A percentile compares a stretch with the other conserved stretches of the same genome.
phyloP scores from a whole-genome alignment of 2,329 filamentous ascomycete species.

The Fusarium nematophilum region DNA sequence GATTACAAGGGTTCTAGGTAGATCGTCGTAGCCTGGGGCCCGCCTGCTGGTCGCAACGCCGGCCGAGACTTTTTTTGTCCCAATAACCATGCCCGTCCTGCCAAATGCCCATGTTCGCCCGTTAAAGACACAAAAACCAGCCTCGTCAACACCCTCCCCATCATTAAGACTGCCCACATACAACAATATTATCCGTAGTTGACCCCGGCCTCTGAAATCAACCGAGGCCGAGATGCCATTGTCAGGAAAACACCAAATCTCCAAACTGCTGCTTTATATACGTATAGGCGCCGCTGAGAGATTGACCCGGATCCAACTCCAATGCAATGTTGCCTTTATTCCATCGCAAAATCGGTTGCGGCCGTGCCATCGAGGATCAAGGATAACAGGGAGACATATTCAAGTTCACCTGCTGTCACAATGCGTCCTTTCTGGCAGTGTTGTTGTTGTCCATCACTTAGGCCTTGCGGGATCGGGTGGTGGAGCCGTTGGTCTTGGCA shows the following conservation, averaged over 20 bases:
- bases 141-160: conserved; percentile 44
- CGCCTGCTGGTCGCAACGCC: conserved; percentile 33
- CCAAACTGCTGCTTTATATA: conserved; percentile 42
- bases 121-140: conserved; percentile 43
- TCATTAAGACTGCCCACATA: conserved; percentile 47
- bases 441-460: conserved; percentile 36
- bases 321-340: conserved; percentile 20
- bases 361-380: conserved; percentile 14
- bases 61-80: conserved; percentile 42
- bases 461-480: conserved; percentile 77
- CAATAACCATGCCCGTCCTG: conserved; percentile 45
- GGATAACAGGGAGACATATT: not conserved
- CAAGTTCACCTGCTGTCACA: not conserved
- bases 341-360: conserved; percentile 19
- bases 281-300: conserved; percentile 33
- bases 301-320: conserved; percentile 35
- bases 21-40: conserved; percentile 43
- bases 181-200: conserved; percentile 39
- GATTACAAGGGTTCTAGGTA: conserved; percentile 48
- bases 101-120: conserved; percentile 45
- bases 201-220: conserved; percentile 23
- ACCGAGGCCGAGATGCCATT: conserved; percentile 31
- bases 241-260: conserved; percentile 36
- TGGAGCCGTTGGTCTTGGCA: conserved; percentile 68
- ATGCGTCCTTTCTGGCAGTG: not conserved